Base-by-base conservation (phyloP, 495 filamentous ascomycete species). In the Cryomyces minteri region DNA sequence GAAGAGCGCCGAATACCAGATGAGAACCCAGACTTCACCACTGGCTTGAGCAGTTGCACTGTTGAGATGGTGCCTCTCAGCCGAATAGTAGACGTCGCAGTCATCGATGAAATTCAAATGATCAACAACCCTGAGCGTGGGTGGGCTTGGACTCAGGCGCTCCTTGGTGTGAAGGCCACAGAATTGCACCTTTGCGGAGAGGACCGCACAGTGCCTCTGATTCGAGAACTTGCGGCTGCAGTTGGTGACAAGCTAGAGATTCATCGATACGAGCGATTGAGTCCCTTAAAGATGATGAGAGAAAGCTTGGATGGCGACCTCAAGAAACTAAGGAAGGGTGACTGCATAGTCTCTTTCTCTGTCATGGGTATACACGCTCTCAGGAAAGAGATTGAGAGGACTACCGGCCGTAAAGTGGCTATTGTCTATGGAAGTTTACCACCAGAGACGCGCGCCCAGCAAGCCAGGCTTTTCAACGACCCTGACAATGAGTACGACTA, bases 91-190 rank as follows among this genome's bases (percentile, higher is more conserved):
- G 88, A 96, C 40, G 90, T 96, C 43, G 87, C 84, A 6, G 88
- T 99, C 51, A 84, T 99, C 45, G 88, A 98, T 55, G 88, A 98
- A 64, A 96, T 96, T 46, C 92, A 99, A 58, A 95, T 95, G 90
- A 87, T 96, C 46, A 80, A 77, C 14, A 76, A 84, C 54, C 41
- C 58, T 2, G 70, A 80, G 1, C 80, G 92, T 41, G 92, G 92
- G 2, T 95, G 86, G 86, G 92, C 88, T 31, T 99, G 92, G 92
- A 94, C 90, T 5, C 79, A 87, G 57, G 90, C 90, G 30, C 70
- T 95, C 7, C 69, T 99, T 12, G 92, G 90, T 28, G 61, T 90
- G 4, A 75, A 78, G 58, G 90, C 83, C 4, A 77, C 76, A 48
- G 92, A 99, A 58, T 62, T 99, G 8, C 92, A 99, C 62, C 69